Evolutionary conservation across 2,329 filamentous ascomycete species (phyloP).

Genomic region (Cladophialophora exuberans): DNA sequence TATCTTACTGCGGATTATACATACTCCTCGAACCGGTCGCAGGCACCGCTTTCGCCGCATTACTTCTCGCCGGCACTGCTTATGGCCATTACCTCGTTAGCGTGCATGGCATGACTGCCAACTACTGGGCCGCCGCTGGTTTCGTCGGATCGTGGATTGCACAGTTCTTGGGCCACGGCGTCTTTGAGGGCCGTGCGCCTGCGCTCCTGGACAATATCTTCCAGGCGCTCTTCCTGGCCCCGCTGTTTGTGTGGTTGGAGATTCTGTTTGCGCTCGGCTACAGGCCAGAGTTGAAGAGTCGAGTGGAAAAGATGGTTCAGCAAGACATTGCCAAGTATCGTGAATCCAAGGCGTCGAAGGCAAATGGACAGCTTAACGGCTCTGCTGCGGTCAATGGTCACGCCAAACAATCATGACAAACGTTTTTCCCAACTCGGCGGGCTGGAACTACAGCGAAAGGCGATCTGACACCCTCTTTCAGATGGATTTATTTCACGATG

Average conservation of each 20-base stretch:
- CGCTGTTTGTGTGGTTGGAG: conserved; percentile 97
- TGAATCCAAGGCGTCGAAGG: conserved; percentile 54
- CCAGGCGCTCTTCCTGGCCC: conserved; percentile 89
- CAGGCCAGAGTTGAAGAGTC: conserved; percentile 79
- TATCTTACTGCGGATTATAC: conserved; percentile 77
- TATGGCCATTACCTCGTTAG: conserved; percentile 74
- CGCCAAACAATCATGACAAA: conserved; percentile 28
- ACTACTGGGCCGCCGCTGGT: conserved; percentile 68
- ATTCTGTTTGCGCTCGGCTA: conserved; percentile 89
- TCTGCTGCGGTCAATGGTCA: conserved; percentile 30
- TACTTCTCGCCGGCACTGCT: conserved; percentile 76
- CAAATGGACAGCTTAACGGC: conserved; percentile 33
- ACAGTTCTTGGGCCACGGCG: conserved; percentile 90
- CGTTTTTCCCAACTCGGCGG: not conserved
- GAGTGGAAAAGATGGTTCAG: conserved; percentile 75
- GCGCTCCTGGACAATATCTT: conserved; percentile 88
- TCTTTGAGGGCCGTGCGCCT: conserved; percentile 84
- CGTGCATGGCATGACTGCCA: conserved; percentile 62
- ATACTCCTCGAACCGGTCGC: conserved; percentile 93
- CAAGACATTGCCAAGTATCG: conserved; percentile 77
- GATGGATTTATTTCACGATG: too few relatives aligned
- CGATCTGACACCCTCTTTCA: too few relatives aligned
- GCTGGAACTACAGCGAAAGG: too few relatives aligned
- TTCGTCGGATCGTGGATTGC: conserved; percentile 79
- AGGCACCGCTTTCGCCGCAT: conserved; percentile 72